Percentiles rank a stretch among this genome's conserved stretches.
Conservation (phyloP, 768 basidiomycete genomes). For the Coprinellus micaceus region DNA sequence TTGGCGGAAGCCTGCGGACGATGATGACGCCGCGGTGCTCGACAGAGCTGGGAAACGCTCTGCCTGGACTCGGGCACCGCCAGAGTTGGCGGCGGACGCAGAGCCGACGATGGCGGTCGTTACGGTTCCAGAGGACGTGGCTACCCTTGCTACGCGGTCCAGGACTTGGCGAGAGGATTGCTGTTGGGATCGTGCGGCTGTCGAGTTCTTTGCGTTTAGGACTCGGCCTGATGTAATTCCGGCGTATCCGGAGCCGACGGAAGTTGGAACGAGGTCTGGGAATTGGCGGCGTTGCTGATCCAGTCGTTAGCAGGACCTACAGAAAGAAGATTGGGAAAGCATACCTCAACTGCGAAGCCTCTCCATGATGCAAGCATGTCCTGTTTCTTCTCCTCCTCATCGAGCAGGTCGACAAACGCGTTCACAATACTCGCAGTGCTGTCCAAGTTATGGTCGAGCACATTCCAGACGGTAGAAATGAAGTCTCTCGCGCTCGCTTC, state of each 20-base stretch:
- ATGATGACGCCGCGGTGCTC: constrained; percentile 16
- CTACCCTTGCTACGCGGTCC: constrained; percentile 87
- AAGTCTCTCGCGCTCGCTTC: constrained; percentile 83
- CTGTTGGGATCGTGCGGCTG: constrained; percentile 52
- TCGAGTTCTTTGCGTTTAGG: constrained; percentile 77
- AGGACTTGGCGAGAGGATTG: constrained; percentile 66
- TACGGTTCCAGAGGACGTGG: constrained; percentile 38
- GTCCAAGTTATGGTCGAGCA: constrained; percentile 50
- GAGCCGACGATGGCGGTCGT: constrained; percentile 16
- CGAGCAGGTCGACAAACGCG: constrained; percentile 70
- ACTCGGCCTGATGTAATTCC: constrained; percentile 80
- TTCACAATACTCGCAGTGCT: constrained; percentile 72
- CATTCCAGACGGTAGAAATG: constrained; percentile 84
- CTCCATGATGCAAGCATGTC: constrained; percentile 77
- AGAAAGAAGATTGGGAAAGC: constrained; percentile 6
- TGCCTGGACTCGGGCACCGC: constrained; percentile 20
- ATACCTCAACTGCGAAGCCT: constrained; percentile 78
- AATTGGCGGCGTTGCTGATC: constrained; percentile 78
- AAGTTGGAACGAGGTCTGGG: constrained; percentile 65
- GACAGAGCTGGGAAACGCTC: constrained; percentile 36
- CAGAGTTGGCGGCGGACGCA: not conserved
- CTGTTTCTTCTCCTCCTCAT: constrained; percentile 80
- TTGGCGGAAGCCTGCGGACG: constrained; percentile 34
- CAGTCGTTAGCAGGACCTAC: not conserved
- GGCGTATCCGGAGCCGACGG: constrained; percentile 65